phyloP scores from a whole-genome alignment of 768 basidiomycete species.

The Auriculariales sp. region DNA sequence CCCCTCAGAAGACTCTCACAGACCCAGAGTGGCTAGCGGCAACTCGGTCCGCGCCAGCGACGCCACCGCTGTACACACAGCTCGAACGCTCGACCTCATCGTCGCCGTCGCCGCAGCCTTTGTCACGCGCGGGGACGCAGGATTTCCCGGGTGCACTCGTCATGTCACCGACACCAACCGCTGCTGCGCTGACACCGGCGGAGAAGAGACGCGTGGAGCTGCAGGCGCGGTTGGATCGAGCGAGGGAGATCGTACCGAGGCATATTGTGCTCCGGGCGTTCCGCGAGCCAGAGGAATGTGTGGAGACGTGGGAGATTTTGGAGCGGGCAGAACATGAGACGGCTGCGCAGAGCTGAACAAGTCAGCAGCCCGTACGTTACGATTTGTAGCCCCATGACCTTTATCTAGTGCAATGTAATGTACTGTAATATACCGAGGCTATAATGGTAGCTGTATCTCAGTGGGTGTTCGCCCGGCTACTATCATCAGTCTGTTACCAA shows the following conservation, averaged over 20 bases:
- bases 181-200: neutral
- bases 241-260: constrained; percentile 41
- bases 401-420: no score
- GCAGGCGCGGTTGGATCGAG: constrained; percentile 49
- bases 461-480: no score
- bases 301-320: constrained; percentile 25
- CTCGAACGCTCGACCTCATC: neutral
- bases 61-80: neutral
- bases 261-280: constrained; percentile 52
- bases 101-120: no score
- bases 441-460: no score
- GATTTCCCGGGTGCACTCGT: neutral
- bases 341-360: no score
- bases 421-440: no score
- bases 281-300: constrained; percentile 51
- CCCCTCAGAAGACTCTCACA: neutral
- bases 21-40: neutral
- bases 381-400: no score
- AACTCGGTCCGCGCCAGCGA: neutral
- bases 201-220: constrained; percentile 29
- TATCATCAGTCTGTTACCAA: no score
- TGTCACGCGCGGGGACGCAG: no score
- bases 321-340: neutral
- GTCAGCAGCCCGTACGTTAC: no score
- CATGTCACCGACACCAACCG: neutral